Conservation (phyloP, 371 early-diverging fungal genomes). For the Parasitella parasitica region DNA sequence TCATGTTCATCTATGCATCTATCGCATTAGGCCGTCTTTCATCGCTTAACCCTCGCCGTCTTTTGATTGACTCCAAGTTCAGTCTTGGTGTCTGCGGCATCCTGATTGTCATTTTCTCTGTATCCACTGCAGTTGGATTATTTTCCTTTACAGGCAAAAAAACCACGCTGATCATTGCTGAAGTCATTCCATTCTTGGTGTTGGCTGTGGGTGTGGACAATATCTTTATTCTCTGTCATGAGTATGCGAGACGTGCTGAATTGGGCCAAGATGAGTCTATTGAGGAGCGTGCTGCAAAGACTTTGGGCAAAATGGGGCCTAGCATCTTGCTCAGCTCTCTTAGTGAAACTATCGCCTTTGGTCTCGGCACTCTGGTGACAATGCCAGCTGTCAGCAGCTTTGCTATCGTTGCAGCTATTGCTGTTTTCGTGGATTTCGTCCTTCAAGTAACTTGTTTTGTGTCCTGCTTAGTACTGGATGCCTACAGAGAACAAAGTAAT, state of each 20-base stretch:
- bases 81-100: conserved; percentile 69
- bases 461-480: conserved; percentile 68
- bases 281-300: conserved; percentile 60
- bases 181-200: conserved; percentile 80
- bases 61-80: conserved; percentile 71
- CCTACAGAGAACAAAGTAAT: conserved; percentile 54
- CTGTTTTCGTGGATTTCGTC: conserved; percentile 72
- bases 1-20: conserved; percentile 78
- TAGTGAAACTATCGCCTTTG: conserved; percentile 75
- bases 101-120: conserved; percentile 70
- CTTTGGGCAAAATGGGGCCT: conserved; percentile 69
- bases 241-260: conserved; percentile 55
- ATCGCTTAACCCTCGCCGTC: conserved; percentile 47
- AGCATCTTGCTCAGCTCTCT: conserved; percentile 68
- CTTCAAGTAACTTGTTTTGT: conserved; percentile 76
- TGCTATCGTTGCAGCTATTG: conserved; percentile 72
- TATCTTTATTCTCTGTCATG: conserved; percentile 74
- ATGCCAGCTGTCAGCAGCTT: conserved; percentile 83
- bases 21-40: conserved; percentile 60
- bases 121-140: conserved; percentile 67
- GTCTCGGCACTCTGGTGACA: conserved; percentile 65
- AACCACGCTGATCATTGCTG: conserved; percentile 75
- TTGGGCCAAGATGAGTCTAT: conserved; percentile 29
- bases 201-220: conserved; percentile 84
- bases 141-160: conserved; percentile 68